Conservation (phyloP, 2,329 filamentous ascomycete species). For the Arthrobotrys sphaeroides region DNA sequence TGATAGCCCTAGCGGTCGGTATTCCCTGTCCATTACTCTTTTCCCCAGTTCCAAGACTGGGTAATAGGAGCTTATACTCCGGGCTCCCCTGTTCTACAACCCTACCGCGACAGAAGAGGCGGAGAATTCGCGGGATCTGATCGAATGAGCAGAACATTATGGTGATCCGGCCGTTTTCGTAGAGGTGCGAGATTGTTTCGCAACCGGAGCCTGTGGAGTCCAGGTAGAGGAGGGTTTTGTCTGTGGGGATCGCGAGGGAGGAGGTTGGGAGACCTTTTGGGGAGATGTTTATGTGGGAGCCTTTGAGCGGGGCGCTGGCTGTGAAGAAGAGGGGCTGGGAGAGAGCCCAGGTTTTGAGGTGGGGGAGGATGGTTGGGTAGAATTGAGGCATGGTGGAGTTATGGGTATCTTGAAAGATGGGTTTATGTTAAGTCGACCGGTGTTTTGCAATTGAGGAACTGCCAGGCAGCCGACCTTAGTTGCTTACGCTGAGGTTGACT, state of each 20-base stretch:
- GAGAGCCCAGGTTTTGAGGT: slow-evolving; percentile 72
- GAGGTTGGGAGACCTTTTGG: slow-evolving; percentile 74
- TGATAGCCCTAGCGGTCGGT: slow-evolving; percentile 69
- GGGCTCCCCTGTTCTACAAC: slow-evolving; percentile 71
- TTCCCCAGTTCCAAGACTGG: slow-evolving; percentile 63
- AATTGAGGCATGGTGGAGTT: slow-evolving; percentile 69
- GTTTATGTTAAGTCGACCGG: too few relatives aligned
- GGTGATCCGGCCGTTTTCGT: slow-evolving; percentile 79
- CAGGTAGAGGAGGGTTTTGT: slow-evolving; percentile 65
- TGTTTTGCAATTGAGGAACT: too few relatives aligned
- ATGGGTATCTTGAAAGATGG: neutral
- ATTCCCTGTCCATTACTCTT: slow-evolving; percentile 55
- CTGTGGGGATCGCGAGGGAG: slow-evolving; percentile 71
- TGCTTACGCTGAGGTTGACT: too few relatives aligned
- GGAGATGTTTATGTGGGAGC: slow-evolving; percentile 75
- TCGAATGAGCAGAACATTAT: slow-evolving; percentile 78
- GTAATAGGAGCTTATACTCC: slow-evolving; percentile 63
- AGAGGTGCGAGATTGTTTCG: slow-evolving; percentile 78
- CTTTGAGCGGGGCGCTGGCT: slow-evolving; percentile 72
- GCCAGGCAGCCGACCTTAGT: too few relatives aligned
- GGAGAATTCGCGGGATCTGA: slow-evolving; percentile 69
- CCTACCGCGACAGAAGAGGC: slow-evolving; percentile 70
- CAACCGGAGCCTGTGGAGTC: slow-evolving; percentile 78
- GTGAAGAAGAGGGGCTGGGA: slow-evolving; percentile 79
- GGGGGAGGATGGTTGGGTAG: slow-evolving; percentile 67